Percentiles rank a stretch among this genome's conserved stretches.
These are phyloP conservation scores for Cyclotella sp. DNA, from an alignment of 108 stramenopile species.

Conservation along the genomic window DNA sequence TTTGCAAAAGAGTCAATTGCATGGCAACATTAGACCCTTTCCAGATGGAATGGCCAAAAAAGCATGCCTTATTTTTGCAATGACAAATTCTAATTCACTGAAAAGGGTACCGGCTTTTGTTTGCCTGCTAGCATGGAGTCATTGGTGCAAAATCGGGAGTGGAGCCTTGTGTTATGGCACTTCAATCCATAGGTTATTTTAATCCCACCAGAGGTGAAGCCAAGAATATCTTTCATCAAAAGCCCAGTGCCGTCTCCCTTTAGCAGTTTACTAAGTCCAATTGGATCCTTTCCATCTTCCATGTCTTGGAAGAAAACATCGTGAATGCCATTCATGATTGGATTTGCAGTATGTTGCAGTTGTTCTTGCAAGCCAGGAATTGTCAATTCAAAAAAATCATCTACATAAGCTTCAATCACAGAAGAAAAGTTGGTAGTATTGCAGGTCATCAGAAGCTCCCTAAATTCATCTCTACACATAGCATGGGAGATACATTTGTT, in stretches of 20 bases:
- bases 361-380: background rate
- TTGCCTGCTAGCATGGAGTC: background rate
- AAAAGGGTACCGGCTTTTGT: background rate
- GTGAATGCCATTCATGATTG: no score
- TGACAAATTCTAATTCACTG: background rate
- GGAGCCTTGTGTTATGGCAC: background rate
- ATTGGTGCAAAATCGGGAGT: background rate
- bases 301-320: constrained; percentile 4
- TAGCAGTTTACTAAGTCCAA: constrained; percentile 1
- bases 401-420: constrained; percentile 22
- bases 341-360: background rate
- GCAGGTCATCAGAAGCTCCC: no score
- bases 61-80: constrained; percentile 8
- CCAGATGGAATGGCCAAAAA: constrained; percentile 18
- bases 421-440: background rate
- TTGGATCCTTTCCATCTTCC: constrained; percentile 7
- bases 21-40: background rate
- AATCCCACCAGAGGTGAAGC: background rate
- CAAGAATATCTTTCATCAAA: background rate
- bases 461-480: background rate
- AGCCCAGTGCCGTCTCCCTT: background rate
- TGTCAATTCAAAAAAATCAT: no score
- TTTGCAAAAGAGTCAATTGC: background rate
- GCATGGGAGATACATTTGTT: background rate
- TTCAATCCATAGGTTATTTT: background rate